Evolutionary conservation across 768 basidiomycete genomes (phyloP), one percentile per base, ranked within the genome.

Genomic region (Suillus discolor): DNA sequence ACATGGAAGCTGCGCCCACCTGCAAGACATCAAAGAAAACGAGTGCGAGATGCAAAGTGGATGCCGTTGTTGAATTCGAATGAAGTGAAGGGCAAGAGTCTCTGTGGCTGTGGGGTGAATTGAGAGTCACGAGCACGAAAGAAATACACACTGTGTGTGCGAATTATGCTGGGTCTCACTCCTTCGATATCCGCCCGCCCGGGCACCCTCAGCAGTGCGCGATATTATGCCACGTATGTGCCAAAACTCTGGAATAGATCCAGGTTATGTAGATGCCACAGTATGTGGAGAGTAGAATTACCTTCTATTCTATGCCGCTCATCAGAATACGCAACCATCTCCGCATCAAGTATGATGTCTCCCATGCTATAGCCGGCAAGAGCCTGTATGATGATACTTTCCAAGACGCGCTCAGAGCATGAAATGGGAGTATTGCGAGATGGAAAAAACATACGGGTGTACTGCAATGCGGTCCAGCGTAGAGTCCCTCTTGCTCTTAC

Each of bases 21-120:
- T 84, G 74, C 7, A 97, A 82, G 16, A 96, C 71, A 71, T 97
- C 96, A 71, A 96, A 97, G 79, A 95, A 96, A 15, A 94, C 89
- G 20, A 97, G 82, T 23, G 87, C 92, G 8, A 96, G 85, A 66
- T 89, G 89, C 2, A 87, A 83, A 12, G 60, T 57, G 12, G 79
- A 73, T 18, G 77, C 77, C 8, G 67, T 54, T 23, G 78, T 75
- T 3, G 79, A 77, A 65, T 81, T 72, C 9, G 85, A 83, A 57
- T 75, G 65, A 44, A 84, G 72, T 4, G 84, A 85, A 62, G 76
- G 75, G 54, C 82, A 82, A 5, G 79, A 78, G 3, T 78, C 76
- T 41, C 77, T 79, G 36, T 41, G 20, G 28, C 38, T 65, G 72
- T 42, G 77, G 31, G 7, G 25, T 79, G 72, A 36, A 72, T 70